Evolutionary conservation across 805 yeast genomes (phyloP).

Genomic region (Scheffersomyces amazonensis): DNA sequence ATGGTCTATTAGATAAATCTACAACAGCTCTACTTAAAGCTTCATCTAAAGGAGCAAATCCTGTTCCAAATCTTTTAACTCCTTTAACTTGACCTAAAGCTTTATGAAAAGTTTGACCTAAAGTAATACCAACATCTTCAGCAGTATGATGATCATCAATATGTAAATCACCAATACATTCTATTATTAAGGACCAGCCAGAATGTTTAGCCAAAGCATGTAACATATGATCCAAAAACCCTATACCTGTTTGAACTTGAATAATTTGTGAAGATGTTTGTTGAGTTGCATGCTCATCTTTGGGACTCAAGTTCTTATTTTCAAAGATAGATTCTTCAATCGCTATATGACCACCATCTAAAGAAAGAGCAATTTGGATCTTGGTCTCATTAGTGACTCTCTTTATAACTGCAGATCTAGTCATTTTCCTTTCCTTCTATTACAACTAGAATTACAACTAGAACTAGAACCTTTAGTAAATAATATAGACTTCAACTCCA

Average conservation of each 20-base stretch:
- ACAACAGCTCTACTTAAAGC: conserved; percentile 96
- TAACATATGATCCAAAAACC: conserved; percentile 95
- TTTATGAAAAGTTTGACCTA: conserved; percentile 84
- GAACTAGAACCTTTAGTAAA: no score
- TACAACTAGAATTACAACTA: no score
- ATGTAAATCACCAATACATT: conserved; percentile 90
- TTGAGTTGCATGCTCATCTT: conserved; percentile 62
- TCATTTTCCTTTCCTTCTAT: no score
- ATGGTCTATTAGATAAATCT: conserved; percentile 91
- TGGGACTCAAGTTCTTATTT: conserved; percentile 20
- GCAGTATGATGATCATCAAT: conserved; percentile 97
- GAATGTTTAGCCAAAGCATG: conserved; percentile 96
- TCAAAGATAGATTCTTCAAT: conserved; percentile 59
- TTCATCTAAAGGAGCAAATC: conserved; percentile 95
- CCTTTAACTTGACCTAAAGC: conserved; percentile 91
- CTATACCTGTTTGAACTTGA: conserved; percentile 85
- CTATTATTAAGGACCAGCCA: conserved; percentile 90
- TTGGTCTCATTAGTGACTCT: conserved; percentile 91
- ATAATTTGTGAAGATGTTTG: conserved; percentile 69
- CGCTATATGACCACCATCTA: conserved; percentile 81
- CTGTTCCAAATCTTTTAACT: conserved; percentile 87
- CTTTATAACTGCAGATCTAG: conserved; percentile 44
- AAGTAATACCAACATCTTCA: conserved; percentile 91
- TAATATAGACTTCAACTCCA: no score
- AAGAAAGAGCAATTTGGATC: conserved; percentile 77